phyloP scores from a whole-genome alignment of 192 early-diverging fungal species.

The Coemansia reversa region DNA sequence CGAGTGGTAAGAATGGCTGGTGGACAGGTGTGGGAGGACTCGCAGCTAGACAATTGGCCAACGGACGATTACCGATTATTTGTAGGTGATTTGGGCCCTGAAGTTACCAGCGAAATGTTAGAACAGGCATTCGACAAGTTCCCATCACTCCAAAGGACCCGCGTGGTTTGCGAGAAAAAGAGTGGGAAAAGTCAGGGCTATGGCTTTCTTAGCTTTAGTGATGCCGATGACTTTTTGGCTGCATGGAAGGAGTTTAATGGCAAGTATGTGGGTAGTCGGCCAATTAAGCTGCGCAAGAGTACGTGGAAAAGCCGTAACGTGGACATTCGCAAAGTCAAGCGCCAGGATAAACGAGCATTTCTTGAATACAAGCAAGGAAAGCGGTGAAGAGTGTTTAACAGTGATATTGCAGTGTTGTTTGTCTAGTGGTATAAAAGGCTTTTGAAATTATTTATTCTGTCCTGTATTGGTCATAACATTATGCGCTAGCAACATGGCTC shows the following conservation, averaged over 20 bases:
- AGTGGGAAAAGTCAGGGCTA: slow-evolving; percentile 87
- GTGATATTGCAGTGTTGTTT: no score
- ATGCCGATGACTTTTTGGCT: slow-evolving; percentile 86
- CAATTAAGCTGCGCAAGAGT: slow-evolving; percentile 91
- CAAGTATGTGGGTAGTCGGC: slow-evolving; percentile 94
- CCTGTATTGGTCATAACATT: not conserved
- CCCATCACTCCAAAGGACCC: slow-evolving; percentile 73
- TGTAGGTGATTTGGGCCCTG: slow-evolving; percentile 91
- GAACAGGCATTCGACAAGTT: slow-evolving; percentile 83
- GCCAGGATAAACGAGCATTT: slow-evolving; percentile 40
- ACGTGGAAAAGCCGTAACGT: slow-evolving; percentile 89
- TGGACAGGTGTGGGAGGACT: slow-evolving; percentile 93
- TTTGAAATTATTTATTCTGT: slow-evolving; percentile 3
- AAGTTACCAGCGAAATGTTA: slow-evolving; percentile 83
- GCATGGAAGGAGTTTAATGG: slow-evolving; percentile 97
- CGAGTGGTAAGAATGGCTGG: slow-evolving; percentile 78
- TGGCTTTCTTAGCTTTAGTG: slow-evolving; percentile 91
- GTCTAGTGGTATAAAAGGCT: no score
- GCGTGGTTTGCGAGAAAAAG: slow-evolving; percentile 83
- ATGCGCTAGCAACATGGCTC: slow-evolving; percentile 42
- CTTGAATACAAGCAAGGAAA: slow-evolving; percentile 34
- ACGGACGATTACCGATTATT: slow-evolving; percentile 90
- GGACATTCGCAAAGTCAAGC: slow-evolving; percentile 61
- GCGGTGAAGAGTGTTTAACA: not conserved
- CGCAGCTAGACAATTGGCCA: slow-evolving; percentile 83